Percentiles rank a stretch among this genome's conserved stretches.
phyloP scores from a whole-genome alignment of 148 eudicot species.

The Oxyria digyna region DNA sequence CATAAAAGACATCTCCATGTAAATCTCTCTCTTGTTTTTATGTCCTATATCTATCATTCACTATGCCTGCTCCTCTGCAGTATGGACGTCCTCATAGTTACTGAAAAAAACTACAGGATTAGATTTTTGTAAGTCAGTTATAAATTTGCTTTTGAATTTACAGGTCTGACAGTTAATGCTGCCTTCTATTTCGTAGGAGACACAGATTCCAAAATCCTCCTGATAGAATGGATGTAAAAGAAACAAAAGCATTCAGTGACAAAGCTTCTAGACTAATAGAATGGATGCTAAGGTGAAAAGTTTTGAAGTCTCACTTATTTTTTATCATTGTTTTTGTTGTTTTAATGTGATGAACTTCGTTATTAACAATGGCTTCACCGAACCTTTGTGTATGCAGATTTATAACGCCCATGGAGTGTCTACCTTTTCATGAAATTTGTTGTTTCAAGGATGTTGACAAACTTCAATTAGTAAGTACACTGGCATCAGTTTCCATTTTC shows the following conservation, averaged over 20 bases:
- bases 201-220: constrained; percentile 22
- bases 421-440: no score
- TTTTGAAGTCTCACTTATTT: neutral
- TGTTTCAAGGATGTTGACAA: no score
- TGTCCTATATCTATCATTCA: neutral
- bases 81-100: neutral
- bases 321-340: neutral
- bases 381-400: constrained; percentile 35
- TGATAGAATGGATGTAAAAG: constrained; percentile 17
- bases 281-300: constrained; percentile 46
- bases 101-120: neutral
- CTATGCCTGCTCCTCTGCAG: neutral
- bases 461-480: no score
- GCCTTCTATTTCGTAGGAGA: constrained; percentile 31
- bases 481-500: neutral
- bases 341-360: constrained; percentile 4
- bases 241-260: constrained; percentile 25
- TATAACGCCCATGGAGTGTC: no score
- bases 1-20: constrained; percentile 30
- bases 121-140: no score
- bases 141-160: neutral
- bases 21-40: constrained; percentile 9
- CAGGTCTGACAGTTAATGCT: neutral
- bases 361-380: neutral
- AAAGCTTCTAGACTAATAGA: no score